These are phyloP conservation scores for Discostella pseudostelligera DNA, from an alignment of 108 stramenopile genomes.

Conservation along the genomic window DNA sequence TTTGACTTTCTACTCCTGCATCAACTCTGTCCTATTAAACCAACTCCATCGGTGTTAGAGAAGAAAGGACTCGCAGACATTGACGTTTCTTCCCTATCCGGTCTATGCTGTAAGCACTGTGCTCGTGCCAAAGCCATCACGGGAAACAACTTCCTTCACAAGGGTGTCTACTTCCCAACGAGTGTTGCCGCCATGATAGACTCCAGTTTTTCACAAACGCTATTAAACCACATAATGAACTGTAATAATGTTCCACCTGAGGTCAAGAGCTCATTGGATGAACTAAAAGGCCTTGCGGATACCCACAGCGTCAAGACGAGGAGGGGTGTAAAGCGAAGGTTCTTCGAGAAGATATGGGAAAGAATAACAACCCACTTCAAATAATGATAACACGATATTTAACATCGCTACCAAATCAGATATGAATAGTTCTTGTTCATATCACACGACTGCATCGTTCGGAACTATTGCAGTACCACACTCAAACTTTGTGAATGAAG, in stretches of 20 bases:
- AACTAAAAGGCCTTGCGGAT: constrained; percentile 5
- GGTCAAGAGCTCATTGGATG: constrained; percentile 1
- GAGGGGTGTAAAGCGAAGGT: constrained; percentile 4
- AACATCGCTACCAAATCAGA: too few relatives aligned
- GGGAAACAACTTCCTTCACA: neutral
- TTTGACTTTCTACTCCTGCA: constrained; percentile 12
- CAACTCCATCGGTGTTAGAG: neutral
- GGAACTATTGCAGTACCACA: too few relatives aligned
- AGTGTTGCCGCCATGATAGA: neutral
- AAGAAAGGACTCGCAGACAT: neutral
- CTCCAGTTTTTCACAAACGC: constrained; percentile 11
- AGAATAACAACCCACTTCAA: neutral
- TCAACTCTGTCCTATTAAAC: constrained; percentile 7
- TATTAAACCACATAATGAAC: constrained; percentile 11
- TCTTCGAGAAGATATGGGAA: constrained; percentile 9
- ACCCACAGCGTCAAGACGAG: neutral
- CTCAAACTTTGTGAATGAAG: too few relatives aligned
- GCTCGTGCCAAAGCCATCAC: neutral
- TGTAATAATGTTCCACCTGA: constrained; percentile 1
- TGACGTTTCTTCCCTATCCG: neutral
- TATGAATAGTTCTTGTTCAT: too few relatives aligned
- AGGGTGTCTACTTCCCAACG: constrained; percentile 10
- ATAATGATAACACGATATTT: too few relatives aligned
- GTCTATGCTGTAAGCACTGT: constrained; percentile 12
- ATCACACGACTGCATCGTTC: too few relatives aligned